A percentile compares a stretch with the other conserved stretches of the same genome.
Evolutionary conservation across 305 asterid genomes (phyloP).

Genomic region (Fraxinus albicans): DNA sequence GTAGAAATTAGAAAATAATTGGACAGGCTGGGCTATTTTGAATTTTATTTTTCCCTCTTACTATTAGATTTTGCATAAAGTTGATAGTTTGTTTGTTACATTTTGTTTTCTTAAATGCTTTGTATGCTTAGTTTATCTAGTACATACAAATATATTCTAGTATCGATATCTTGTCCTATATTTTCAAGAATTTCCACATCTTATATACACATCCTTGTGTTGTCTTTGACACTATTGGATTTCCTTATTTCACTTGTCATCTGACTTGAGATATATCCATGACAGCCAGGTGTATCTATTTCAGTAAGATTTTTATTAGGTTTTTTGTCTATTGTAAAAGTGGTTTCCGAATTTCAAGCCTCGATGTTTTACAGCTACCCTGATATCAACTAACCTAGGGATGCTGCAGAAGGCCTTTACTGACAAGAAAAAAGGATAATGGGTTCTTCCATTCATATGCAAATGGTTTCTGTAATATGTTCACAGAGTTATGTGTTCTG

Average conservation of each 20-base stretch:
- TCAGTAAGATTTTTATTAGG: background rate
- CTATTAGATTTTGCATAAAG: background rate
- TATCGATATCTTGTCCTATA: background rate
- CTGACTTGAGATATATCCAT: background rate
- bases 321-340: background rate
- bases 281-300: background rate
- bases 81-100: background rate
- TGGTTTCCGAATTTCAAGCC: background rate
- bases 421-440: background rate
- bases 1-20: background rate
- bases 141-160: background rate
- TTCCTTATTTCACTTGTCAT: background rate
- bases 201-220: background rate
- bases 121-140: background rate
- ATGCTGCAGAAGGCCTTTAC: background rate
- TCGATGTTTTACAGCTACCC: background rate
- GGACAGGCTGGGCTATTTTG: background rate
- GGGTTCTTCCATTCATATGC: background rate
- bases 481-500: background rate
- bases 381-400: background rate
- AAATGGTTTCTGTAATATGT: background rate
- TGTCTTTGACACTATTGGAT: background rate
- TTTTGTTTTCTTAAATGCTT: background rate
- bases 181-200: slow-evolving; percentile 1
- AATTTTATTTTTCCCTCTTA: background rate